phyloP scores from a whole-genome alignment of 768 basidiomycete species.

The Russula dissimulans region DNA sequence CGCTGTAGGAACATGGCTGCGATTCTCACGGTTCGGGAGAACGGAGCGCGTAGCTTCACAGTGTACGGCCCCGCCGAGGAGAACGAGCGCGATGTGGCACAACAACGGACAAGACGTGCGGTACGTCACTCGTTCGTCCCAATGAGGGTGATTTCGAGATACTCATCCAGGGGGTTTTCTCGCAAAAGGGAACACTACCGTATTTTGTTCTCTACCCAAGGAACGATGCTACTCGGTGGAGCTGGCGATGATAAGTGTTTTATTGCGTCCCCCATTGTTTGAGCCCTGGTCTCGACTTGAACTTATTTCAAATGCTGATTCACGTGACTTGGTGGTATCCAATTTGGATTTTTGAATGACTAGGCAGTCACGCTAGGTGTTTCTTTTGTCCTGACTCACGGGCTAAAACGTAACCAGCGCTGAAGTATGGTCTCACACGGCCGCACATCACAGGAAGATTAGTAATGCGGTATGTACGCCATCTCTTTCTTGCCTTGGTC shows the following conservation, averaged over 20 bases:
- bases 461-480: too few relatives aligned
- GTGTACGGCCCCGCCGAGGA: slow-evolving; percentile 84
- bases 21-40: slow-evolving; percentile 75
- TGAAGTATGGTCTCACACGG: too few relatives aligned
- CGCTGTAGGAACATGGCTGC: slow-evolving; percentile 86
- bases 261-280: not conserved
- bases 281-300: too few relatives aligned
- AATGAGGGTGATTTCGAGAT: not conserved
- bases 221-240: too few relatives aligned
- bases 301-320: too few relatives aligned
- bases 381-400: too few relatives aligned
- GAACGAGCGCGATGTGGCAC: slow-evolving; percentile 78
- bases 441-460: too few relatives aligned
- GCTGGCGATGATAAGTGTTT: not conserved
- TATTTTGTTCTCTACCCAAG: slow-evolving; percentile 29
- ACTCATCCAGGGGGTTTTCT: not conserved
- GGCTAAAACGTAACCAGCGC: too few relatives aligned
- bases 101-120: slow-evolving; percentile 58
- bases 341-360: too few relatives aligned
- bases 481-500: too few relatives aligned
- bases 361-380: too few relatives aligned
- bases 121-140: slow-evolving; percentile 37
- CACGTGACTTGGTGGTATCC: too few relatives aligned
- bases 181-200: slow-evolving; percentile 36
- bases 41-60: slow-evolving; percentile 58